Evolutionary conservation across 2,329 filamentous ascomycete genomes (phyloP).

Genomic region (Lachnellula cervina): DNA sequence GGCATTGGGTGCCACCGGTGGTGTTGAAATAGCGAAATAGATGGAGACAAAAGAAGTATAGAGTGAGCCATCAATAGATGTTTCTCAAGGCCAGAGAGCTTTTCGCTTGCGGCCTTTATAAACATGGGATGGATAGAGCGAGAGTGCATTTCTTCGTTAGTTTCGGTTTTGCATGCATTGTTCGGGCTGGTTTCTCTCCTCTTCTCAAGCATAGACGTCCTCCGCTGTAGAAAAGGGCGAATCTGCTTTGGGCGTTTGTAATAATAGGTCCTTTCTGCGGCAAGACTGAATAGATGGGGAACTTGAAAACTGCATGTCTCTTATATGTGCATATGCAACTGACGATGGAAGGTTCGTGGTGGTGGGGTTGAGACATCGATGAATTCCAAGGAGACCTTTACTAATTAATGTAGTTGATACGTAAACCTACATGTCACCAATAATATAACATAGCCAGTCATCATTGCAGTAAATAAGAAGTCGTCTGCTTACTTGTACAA

Average conservation of each 20-base stretch:
- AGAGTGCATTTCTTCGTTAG: conserved; percentile 5
- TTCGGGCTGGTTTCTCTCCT: conserved; percentile 21
- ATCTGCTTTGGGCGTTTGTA: conserved; percentile 11
- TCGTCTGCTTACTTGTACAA: too few species aligned
- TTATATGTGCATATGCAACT: background rate
- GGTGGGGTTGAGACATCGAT: too few species aligned
- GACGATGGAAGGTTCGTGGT: background rate
- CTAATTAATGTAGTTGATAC: too few species aligned
- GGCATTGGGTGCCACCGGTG: conserved; percentile 64
- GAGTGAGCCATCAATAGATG: conserved; percentile 1
- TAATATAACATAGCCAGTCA: too few species aligned
- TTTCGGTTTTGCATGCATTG: conserved; percentile 19
- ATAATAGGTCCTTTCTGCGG: conserved; percentile 8
- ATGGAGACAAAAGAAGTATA: conserved; percentile 1
- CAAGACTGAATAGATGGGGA: conserved; percentile 12
- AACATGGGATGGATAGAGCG: conserved; percentile 5
- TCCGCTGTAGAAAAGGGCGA: conserved; percentile 9
- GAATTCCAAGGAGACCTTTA: too few species aligned
- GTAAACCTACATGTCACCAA: too few species aligned
- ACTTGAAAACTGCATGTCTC: background rate
- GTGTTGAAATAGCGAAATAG: conserved; percentile 62
- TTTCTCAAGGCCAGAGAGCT: conserved; percentile 4
- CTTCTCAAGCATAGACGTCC: conserved; percentile 23
- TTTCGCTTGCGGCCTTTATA: conserved; percentile 7
- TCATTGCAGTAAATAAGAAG: too few species aligned